These are phyloP conservation scores for Cinchona pubescens DNA, from an alignment of 257 asterid species.

Conservation along the genomic window DNA sequence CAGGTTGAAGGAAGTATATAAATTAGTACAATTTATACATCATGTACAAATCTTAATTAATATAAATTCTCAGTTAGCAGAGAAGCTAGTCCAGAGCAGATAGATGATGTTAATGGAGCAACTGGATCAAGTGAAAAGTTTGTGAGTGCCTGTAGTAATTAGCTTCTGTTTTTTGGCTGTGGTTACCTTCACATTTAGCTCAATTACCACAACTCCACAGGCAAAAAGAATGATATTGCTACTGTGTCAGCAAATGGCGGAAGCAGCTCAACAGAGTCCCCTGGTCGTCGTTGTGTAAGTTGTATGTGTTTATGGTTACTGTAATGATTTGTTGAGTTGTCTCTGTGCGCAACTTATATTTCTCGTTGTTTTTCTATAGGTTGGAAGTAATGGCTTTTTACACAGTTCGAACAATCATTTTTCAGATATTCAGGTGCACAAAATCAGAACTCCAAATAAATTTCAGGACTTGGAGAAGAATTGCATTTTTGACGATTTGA, in stretches of 20 bases:
- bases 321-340: conserved; percentile 36
- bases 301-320: conserved; percentile 83
- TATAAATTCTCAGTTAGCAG: conserved; percentile 52
- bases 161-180: conserved; percentile 11
- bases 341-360: conserved; percentile 51
- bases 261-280: conserved; percentile 42
- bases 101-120: conserved; percentile 23
- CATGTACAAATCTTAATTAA: conserved; percentile 23
- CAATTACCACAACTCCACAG: conserved; percentile 38
- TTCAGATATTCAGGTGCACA: conserved; percentile 37
- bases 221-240: conserved; percentile 36
- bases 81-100: conserved; percentile 45
- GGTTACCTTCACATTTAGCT: conserved; percentile 16
- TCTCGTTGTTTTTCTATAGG: conserved; percentile 46
- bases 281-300: conserved; percentile 99
- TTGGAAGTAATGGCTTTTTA: conserved; percentile 70
- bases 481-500: conserved; percentile 49
- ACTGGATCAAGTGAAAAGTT: conserved; percentile 30
- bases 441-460: conserved; percentile 39
- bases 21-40: neutral
- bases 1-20: neutral
- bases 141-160: conserved; percentile 38
- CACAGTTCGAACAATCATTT: conserved; percentile 42
- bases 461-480: conserved; percentile 45
- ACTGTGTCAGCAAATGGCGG: conserved; percentile 30